Evolutionary conservation across 371 early-diverging fungal species (phyloP), one percentile per base, ranked within the genome.

Genomic region (Capillidium heterosporum): DNA sequence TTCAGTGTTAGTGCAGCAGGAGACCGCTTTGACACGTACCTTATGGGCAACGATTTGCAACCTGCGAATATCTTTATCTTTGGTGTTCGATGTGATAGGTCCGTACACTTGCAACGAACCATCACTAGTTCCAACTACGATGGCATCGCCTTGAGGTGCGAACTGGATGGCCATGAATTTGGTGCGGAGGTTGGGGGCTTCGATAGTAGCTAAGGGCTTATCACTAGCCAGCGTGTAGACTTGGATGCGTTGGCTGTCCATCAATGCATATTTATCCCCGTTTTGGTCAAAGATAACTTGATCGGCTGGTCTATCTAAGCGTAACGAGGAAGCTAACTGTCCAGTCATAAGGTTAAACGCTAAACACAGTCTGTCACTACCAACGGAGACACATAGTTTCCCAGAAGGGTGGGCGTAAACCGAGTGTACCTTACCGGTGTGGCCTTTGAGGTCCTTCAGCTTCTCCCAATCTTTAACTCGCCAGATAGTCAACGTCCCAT

Each of bases 381-480:
- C 71, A 7, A 91, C 91, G 5, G 83, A 82, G 44, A 94, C 62
- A 11, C 92, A 84, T 55, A 97, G 73, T 65, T 88, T 90, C 27
- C 95, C 98, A 3, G 85, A 75, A 15, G 96, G 95, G 71, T 97
- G 98, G 32, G 91, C 75, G 1, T 88, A 87, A 31, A 94, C 67
- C 32, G 77, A 77, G 65, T 80, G 78, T 10, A 89, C 71, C 5
- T 74, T 68, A 17, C 74, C 76, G 58, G 73, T 85, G 76, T 95
- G 96, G n/a, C 91, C 95, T 60, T 81, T 84, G 32, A 95, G 70
- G 39, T 76, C 80, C 66, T 87, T 90, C 57, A 97, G 74, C 48
- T 78, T 78, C 64, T 93, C 95, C 98, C 98, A 97, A 67, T 95
- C 98, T 63, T 84, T 86, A 39, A 89, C 81, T 62, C 96, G 73